These are phyloP conservation scores for Ophiostoma fasciatum DNA, from an alignment of 2,329 filamentous ascomycete species.

Conservation along the genomic window DNA sequence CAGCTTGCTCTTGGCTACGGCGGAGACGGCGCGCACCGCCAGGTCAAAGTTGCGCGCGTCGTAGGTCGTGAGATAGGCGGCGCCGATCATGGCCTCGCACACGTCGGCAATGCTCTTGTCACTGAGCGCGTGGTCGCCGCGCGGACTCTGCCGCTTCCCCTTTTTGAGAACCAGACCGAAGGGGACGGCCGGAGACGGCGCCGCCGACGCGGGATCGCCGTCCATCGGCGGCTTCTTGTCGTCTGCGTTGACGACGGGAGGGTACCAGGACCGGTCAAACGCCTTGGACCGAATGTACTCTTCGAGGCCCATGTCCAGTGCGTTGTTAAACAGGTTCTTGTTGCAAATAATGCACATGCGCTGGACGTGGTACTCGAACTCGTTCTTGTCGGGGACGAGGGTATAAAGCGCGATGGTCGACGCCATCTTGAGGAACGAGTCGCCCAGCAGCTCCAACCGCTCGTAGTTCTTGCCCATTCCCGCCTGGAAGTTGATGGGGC, in stretches of 20 bases:
- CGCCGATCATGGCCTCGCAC: slow-evolving; percentile 86
- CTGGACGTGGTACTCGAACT: slow-evolving; percentile 78
- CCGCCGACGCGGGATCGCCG: no score
- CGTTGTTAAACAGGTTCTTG: slow-evolving; percentile 69
- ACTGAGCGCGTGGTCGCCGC: slow-evolving; percentile 49
- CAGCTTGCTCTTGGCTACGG: slow-evolving; percentile 51
- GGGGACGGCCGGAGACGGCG: neutral
- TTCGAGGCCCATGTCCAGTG: slow-evolving; percentile 47
- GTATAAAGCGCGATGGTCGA: slow-evolving; percentile 80
- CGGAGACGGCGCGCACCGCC: slow-evolving; percentile 49
- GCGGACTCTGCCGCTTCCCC: slow-evolving; percentile 48
- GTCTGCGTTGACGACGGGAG: slow-evolving; percentile 28
- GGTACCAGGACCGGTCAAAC: slow-evolving; percentile 85
- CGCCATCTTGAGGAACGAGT: slow-evolving; percentile 90
- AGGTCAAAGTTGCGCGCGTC: slow-evolving; percentile 33
- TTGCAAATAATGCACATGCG: slow-evolving; percentile 90
- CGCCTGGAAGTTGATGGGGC: slow-evolving; percentile 58
- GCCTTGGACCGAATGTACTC: slow-evolving; percentile 70
- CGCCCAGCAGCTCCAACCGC: slow-evolving; percentile 81
- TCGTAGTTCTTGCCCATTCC: slow-evolving; percentile 96
- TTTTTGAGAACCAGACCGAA: slow-evolving; percentile 51
- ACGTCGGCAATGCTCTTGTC: slow-evolving; percentile 93
- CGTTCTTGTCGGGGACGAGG: slow-evolving; percentile 59
- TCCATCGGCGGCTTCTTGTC: slow-evolving; percentile 1
- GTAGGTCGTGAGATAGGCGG: slow-evolving; percentile 46